Evolutionary conservation across 306 rosid genomes (phyloP).

Genomic region (Vachellia collinsii): DNA sequence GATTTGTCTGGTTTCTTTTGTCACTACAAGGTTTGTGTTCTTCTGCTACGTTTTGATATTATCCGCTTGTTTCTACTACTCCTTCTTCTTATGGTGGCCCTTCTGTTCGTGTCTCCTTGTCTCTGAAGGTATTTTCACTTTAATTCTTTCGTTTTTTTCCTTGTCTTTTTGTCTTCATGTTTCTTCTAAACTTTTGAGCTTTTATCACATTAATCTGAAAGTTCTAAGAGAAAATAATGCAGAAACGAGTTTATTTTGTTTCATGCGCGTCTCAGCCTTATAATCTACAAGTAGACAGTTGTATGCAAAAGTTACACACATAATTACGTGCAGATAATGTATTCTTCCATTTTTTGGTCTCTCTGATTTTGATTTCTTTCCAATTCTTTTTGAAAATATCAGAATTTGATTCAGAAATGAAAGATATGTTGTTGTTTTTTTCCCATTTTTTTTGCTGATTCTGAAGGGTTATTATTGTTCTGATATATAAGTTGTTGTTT

Average conservation of each 20-base stretch:
- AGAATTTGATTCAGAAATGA: neutral
- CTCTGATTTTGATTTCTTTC: neutral
- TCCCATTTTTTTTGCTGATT: neutral
- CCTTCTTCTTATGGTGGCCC: neutral
- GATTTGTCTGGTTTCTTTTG: conserved; percentile 51
- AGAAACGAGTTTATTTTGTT: neutral
- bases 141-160: neutral
- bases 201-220: neutral
- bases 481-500: neutral
- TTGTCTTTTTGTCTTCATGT: neutral
- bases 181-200: neutral
- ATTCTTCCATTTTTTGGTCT: neutral
- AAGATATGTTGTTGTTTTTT: neutral
- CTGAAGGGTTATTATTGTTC: neutral
- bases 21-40: conserved; percentile 51
- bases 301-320: neutral
- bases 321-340: neutral
- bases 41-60: conserved; percentile 2
- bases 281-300: neutral
- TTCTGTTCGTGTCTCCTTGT: neutral
- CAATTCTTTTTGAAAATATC: neutral
- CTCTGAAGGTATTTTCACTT: neutral
- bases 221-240: neutral
- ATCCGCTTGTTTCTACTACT: neutral
- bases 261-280: neutral